Percentiles rank a stretch among this genome's conserved stretches.
These are phyloP conservation scores for Saturnispora mendoncae DNA, from an alignment of 805 yeast genomes.

Conservation along the genomic window DNA sequence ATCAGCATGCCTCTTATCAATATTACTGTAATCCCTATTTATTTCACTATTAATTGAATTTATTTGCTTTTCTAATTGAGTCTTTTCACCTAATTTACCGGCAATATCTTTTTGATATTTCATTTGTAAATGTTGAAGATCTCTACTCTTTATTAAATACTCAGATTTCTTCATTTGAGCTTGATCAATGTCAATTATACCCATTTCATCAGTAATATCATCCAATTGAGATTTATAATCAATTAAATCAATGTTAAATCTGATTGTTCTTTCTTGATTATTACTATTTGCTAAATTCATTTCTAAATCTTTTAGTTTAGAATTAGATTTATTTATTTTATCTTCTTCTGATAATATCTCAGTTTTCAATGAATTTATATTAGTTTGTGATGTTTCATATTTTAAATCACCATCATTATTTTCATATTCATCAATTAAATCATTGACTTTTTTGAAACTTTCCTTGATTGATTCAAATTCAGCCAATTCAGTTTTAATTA, in stretches of 20 bases:
- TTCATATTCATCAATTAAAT: conserved; percentile 33
- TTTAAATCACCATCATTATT: conserved; percentile 27
- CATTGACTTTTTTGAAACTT: conserved; percentile 34
- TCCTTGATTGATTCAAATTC: conserved; percentile 37
- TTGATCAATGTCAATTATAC: conserved; percentile 32
- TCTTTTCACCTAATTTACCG: conserved; percentile 75
- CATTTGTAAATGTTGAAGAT: conserved; percentile 43
- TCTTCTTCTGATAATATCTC: conserved; percentile 3
- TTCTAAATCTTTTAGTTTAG: conserved; percentile 58
- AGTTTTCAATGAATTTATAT: conserved; percentile 21
- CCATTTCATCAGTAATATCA: conserved; percentile 18
- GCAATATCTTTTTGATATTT: conserved; percentile 55
- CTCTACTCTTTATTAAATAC: conserved; percentile 49
- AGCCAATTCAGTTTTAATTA: conserved; percentile 10
- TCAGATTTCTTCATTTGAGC: conserved; percentile 50
- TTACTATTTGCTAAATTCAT: conserved; percentile 43
- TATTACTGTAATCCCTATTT: conserved; percentile 58
- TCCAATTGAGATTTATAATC: conserved; percentile 33
- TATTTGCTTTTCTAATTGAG: conserved; percentile 71
- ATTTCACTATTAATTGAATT: conserved; percentile 48
- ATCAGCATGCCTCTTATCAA: conserved; percentile 52
- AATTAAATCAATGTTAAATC: conserved; percentile 36
- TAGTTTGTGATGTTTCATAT: conserved; percentile 21
- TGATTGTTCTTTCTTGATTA: conserved; percentile 52
- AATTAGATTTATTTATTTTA: conserved; percentile 34